Base-by-base conservation (phyloP, 1,139 yeast genomes). In the Blastobotrys arbuscula region DNA sequence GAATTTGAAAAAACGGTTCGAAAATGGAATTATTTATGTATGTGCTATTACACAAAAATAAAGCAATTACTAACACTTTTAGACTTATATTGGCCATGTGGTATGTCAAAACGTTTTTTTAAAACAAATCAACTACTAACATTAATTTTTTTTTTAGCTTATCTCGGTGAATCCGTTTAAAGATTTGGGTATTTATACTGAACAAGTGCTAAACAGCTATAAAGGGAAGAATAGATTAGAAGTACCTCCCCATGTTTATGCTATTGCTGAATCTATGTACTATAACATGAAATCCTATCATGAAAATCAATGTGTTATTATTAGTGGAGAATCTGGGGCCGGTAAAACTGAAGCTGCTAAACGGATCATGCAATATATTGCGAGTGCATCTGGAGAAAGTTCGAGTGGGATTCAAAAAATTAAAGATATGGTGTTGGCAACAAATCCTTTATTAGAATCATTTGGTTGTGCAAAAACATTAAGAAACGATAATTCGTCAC, bases 321-420 rank as follows among this genome's bases (percentile, higher is more conserved):
- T 94, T 58, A 88, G 97, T 5, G 99, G 99, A 47, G 99, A 94
- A 67, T 88, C 97, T 1, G 99, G 99, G 53, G 98, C 99, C 2
- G 99, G 99, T 46, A 92, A 92, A 67, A 92, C 98, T 6, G 98
- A 92, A 69, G 97, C 98, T 18, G 98, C 98, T 37, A 92, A 92
- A 71, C 83, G 95, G 63, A 92, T 92, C 69, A 94, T 94, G 98
- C 97, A 94, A 67, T 94, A 94, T 65, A 86, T 94, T 59, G 96
- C 98, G 41, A 82, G 92, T 39, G 96, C 89, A 6, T 78, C 86
- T 2, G 83, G 81, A 19, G 67, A 75, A 24, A 68, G 76, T 2
- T 73, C 82, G 15, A 74, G 84, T 20, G 74, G 74, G 19, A 92
- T 94, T 62, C 80, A 86, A 55, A 82, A 82, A 60, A 90, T 92